Conservation (phyloP, 106 monocot genomes). For the Dioscorea alata region DNA sequence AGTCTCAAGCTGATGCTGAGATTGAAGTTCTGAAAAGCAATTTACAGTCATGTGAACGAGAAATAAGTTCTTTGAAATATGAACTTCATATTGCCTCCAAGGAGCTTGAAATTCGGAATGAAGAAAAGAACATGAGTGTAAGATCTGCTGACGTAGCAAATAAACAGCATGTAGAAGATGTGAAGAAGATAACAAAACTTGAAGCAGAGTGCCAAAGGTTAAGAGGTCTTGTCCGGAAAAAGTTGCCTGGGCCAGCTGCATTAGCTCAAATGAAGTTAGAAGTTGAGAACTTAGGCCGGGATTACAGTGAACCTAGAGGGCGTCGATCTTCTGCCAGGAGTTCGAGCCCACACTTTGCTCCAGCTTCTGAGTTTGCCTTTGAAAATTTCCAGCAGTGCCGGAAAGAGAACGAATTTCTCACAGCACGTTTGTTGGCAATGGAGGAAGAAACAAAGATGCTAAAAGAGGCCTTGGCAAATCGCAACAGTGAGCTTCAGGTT, state of each 20-base stretch:
- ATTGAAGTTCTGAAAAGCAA: conserved; percentile 44
- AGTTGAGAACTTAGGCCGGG: conserved; percentile 23
- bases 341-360: not conserved
- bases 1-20: conserved; percentile 40
- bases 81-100: conserved; percentile 55
- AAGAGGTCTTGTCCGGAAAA: conserved; percentile 60
- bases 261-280: conserved; percentile 75
- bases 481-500: conserved; percentile 75
- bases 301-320: conserved; percentile 12
- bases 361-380: conserved; percentile 34
- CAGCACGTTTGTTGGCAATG: conserved; percentile 50
- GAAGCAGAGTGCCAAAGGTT: conserved; percentile 67
- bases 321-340: conserved; percentile 13
- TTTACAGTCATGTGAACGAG: conserved; percentile 53
- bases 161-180: conserved; percentile 60
- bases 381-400: conserved; percentile 58
- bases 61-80: conserved; percentile 56
- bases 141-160: conserved; percentile 52
- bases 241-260: conserved; percentile 77
- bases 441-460: conserved; percentile 95
- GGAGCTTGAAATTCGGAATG: conserved; percentile 65
- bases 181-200: conserved; percentile 67
- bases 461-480: conserved; percentile 77
- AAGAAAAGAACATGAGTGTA: conserved; percentile 68
- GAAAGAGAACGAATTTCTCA: conserved; percentile 90